These are phyloP conservation scores for Parafenestella ontariensis DNA, from an alignment of 2,329 filamentous ascomycete genomes.

Conservation along the genomic window DNA sequence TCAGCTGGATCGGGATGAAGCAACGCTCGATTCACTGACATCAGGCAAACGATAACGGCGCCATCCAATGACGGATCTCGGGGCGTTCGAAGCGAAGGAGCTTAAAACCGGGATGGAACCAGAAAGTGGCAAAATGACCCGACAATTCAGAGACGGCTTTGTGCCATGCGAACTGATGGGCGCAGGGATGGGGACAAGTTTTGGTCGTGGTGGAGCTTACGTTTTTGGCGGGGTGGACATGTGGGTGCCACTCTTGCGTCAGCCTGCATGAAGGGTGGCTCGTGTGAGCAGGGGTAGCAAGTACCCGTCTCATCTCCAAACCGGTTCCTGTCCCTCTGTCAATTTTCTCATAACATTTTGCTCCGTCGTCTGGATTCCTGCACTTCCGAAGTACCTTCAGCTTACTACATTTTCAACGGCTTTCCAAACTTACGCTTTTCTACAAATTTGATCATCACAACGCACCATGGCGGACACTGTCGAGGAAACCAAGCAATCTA, in stretches of 20 bases:
- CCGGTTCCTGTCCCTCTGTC: constrained; percentile 41
- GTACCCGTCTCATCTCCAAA: constrained; percentile 43
- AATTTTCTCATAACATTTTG: constrained; percentile 43
- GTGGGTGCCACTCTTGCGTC: constrained; percentile 47
- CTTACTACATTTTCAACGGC: constrained; percentile 18
- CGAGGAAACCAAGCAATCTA: constrained; percentile 47
- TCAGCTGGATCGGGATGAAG: constrained; percentile 10
- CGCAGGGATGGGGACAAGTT: constrained; percentile 44
- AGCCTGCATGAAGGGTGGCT: constrained; percentile 47
- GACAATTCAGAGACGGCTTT: not conserved
- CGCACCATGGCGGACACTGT: constrained; percentile 48
- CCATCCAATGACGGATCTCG: constrained; percentile 6
- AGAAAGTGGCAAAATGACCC: not conserved
- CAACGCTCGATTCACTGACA: constrained; percentile 8
- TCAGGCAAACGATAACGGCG: not conserved
- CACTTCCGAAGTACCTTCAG: constrained; percentile 23
- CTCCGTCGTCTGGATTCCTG: constrained; percentile 28
- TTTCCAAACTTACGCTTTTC: constrained; percentile 12
- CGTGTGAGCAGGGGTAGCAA: constrained; percentile 40
- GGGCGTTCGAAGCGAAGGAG: not conserved
- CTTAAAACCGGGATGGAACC: not conserved
- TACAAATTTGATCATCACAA: constrained; percentile 11
- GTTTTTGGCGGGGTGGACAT: constrained; percentile 29
- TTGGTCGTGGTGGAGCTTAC: constrained; percentile 26
- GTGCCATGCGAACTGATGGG: constrained; percentile 6